Evolutionary conservation across 2,329 filamentous ascomycete species (phyloP), one percentile per base, ranked within the genome.

Genomic region (Delphinella strobiligena): DNA sequence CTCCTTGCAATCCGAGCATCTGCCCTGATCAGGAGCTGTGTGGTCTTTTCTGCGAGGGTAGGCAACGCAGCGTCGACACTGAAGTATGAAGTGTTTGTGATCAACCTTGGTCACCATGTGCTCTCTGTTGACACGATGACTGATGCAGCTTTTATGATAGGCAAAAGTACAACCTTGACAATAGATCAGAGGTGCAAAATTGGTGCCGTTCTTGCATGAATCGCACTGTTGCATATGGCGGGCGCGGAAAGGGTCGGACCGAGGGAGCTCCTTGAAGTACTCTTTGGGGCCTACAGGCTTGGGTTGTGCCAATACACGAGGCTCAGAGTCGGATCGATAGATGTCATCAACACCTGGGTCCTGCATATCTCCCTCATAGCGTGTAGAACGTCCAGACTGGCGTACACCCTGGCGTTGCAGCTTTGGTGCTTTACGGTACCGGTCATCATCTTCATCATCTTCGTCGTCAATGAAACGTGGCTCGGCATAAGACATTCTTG

Each of bases 81-180:
- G 91, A 30, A 98, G 64, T 12, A 98, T 79, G 50, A 93, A 96
- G 29, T 80, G 62, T 2, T 80, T 76, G 1, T 80, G 67, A 2
- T 69, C 78, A 38, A 95, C 61, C 57, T 96, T 98, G 17, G 87
- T 96, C 8, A 85, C 85, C 27, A 91, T 64, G 56, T 96, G 91
- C n/a, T 94, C 86, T 44, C 91, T 74, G 10, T 59, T 66, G 37
- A 72, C 74, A 36, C 91, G 75, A 36, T 71, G 67, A 1, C 89
- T 87, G 19, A 98, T 68, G 54, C 91, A 98, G 31, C 63, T 64
- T 57, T 83, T 85, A 61, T 98, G 91, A 49, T 86, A 94, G 0
- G 82, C 72, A 35, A 80, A 68, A 2, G 80, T 86, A 56, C 91
- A 98, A 19, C 91, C 91, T 61, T 98, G 93, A 50, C 91, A 98